Base-by-base conservation (phyloP, 73 alveolate species). In the Diophrys appendiculata region DNA sequence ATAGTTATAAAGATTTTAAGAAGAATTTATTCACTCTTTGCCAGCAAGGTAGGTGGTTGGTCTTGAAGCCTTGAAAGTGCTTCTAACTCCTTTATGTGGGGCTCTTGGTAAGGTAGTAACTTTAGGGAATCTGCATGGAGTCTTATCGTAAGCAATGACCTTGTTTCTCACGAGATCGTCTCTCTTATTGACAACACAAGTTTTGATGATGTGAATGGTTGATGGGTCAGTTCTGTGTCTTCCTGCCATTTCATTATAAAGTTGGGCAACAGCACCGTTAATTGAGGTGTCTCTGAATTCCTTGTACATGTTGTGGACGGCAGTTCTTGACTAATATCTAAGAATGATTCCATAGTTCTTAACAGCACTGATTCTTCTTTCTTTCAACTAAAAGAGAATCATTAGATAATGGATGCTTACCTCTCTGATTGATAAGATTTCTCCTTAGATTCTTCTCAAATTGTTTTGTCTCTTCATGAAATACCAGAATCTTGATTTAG, bases 401-500 rank as follows among this genome's bases (percentile, higher is more conserved):
- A 43, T 3, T 60, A n/a, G n/a, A n/a, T n/a, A n/a, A 26, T n/a
- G 18, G 8, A 34, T 27, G 77, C 34, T 25, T 35, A 85, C 78
- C 89, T 95, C 97, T 64, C 86, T 64, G 74, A 89, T 94, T 64
- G 98, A 92, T 64, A 90, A 87, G 81, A 91, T 90, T 65, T 91
- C 94, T 23, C 99, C 99, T 70, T 93, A 85, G 75, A 92, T 82
- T 74, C 85, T 88, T 86, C 87, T 94, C 69, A 92, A 86, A 70
- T 92, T 94, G 89, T 90, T 91, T 70, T 91, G 88, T 88, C 92
- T 92, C 91, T 95, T 94, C 91, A 94, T 65, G 91, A 89, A 85
- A 81, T 94, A 94, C 99, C 99, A 94, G 94, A 92, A 94, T 79
- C 86, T 94, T 18, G 95, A 70, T 86, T 94, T 94, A 75, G 98